phyloP scores from a whole-genome alignment of 2,329 filamentous ascomycete species.

The Aspergillus neoniger region DNA sequence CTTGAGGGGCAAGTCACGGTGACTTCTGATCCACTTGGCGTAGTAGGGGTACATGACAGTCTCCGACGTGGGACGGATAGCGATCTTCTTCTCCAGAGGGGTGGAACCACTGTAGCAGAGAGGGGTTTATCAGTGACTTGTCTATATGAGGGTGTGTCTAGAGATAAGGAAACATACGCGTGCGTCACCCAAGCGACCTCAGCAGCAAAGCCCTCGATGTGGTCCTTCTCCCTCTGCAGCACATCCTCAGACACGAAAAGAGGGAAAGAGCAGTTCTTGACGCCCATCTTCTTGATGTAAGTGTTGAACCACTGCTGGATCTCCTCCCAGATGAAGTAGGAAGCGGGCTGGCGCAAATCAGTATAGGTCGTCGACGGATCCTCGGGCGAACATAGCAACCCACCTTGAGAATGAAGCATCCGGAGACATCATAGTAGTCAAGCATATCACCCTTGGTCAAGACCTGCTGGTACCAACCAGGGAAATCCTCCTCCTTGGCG shows the following conservation, averaged over 20 bases:
- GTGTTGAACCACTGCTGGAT: slow-evolving; percentile 60
- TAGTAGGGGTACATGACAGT: slow-evolving; percentile 96
- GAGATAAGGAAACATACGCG: slow-evolving; percentile 37
- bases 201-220: slow-evolving; percentile 97
- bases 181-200: slow-evolving; percentile 56
- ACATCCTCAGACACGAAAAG: slow-evolving; percentile 94
- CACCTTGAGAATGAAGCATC: slow-evolving; percentile 89
- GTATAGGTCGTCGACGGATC: neutral
- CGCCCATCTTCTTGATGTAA: slow-evolving; percentile 85
- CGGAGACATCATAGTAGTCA: slow-evolving; percentile 97
- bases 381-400: slow-evolving; percentile 1
- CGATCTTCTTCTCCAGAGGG: slow-evolving; percentile 79
- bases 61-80: slow-evolving; percentile 69
- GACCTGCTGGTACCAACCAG: slow-evolving; percentile 96
- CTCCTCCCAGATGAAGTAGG: slow-evolving; percentile 68
- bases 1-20: slow-evolving; percentile 89
- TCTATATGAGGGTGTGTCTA: neutral
- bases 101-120: slow-evolving; percentile 70
- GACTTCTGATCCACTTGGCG: slow-evolving; percentile 93
- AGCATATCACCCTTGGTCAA: slow-evolving; percentile 97
- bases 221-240: slow-evolving; percentile 82
- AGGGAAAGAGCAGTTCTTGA: slow-evolving; percentile 95
- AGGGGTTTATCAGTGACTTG: slow-evolving; percentile 23
- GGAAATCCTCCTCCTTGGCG: slow-evolving; percentile 81
- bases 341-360: slow-evolving; percentile 54